Evolutionary conservation across 495 filamentous ascomycete genomes (phyloP).

Genomic region (Neurospora sp.): DNA sequence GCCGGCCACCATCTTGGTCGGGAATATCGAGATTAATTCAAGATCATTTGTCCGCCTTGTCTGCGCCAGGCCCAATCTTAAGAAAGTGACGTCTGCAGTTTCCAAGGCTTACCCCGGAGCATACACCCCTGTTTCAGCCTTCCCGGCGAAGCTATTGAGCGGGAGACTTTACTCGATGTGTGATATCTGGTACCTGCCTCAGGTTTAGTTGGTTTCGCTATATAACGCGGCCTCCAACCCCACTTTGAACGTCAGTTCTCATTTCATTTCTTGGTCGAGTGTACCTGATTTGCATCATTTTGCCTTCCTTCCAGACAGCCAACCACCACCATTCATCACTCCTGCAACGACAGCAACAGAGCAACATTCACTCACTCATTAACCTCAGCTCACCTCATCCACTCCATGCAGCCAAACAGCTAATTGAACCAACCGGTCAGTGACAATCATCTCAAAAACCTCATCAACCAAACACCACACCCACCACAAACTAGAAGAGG

Average conservation of each 20-base stretch:
- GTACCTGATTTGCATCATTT: neutral
- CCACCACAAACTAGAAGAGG: neutral
- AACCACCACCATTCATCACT: neutral
- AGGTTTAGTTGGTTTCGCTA: neutral
- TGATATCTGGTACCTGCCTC: neutral
- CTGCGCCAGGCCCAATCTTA: neutral
- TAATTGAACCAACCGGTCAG: neutral
- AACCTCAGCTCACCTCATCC: neutral
- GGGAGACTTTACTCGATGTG: neutral
- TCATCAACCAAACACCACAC: neutral
- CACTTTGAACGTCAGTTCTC: neutral
- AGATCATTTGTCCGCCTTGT: neutral
- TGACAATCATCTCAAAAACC: neutral
- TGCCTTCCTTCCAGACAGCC: neutral
- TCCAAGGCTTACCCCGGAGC: neutral
- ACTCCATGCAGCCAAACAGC: neutral
- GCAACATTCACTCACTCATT: neutral
- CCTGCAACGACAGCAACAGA: neutral
- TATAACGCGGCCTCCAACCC: neutral
- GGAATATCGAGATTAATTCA: neutral
- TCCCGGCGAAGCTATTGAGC: neutral
- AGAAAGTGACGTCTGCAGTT: neutral
- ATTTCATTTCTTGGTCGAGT: neutral
- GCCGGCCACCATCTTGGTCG: neutral
- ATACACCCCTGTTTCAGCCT: neutral